phyloP scores from a whole-genome alignment of 2,329 filamentous ascomycete genomes.

The Ampelomyces quisqualis region DNA sequence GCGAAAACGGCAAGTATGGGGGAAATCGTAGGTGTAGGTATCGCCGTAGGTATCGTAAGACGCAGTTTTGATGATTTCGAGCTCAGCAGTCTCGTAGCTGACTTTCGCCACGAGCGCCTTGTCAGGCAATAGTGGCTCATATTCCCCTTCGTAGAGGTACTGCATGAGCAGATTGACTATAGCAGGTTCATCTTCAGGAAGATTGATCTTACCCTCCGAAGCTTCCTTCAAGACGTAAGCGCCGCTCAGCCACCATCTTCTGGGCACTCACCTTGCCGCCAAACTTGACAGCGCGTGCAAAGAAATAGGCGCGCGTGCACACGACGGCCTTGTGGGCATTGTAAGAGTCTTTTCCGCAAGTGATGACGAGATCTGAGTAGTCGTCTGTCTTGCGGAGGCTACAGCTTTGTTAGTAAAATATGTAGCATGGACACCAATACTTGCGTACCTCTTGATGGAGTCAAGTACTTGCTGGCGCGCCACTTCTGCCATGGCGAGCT shows the following conservation, averaged over 20 bases:
- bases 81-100: too few species aligned
- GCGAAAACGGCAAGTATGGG: background rate
- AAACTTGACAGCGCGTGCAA: slow-evolving; percentile 10
- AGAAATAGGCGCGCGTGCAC: slow-evolving; percentile 11
- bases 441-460: too few species aligned
- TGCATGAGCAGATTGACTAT: slow-evolving; percentile 11
- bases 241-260: background rate
- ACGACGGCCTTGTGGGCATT: slow-evolving; percentile 17
- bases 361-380: slow-evolving; percentile 16
- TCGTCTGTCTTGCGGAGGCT: slow-evolving; percentile 2
- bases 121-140: slow-evolving; percentile 1
- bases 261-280: slow-evolving; percentile 7
- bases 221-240: slow-evolving; percentile 6
- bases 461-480: too few species aligned
- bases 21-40: background rate
- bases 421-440: too few species aligned
- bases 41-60: background rate
- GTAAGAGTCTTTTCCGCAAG: slow-evolving; percentile 7
- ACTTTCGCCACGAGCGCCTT: background rate
- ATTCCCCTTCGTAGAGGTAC: slow-evolving; percentile 23
- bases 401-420: background rate
- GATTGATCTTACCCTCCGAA: slow-evolving; percentile 7
- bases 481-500: too few species aligned
- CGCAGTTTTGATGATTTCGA: background rate
- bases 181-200: slow-evolving; percentile 11